Evolutionary conservation across 306 rosid species (phyloP).

Genomic region (Glycine latifolia): DNA sequence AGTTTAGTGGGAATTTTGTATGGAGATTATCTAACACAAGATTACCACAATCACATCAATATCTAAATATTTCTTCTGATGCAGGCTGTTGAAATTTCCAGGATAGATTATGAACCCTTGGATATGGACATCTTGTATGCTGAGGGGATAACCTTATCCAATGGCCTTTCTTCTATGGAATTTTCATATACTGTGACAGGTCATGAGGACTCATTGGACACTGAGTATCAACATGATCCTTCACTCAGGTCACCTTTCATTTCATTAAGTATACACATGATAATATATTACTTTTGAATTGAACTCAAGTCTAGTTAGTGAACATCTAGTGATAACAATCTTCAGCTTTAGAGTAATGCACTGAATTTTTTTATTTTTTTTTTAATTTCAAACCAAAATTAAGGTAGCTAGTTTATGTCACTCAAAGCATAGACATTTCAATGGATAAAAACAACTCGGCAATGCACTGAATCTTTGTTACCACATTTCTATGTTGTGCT

Average conservation of each 20-base stretch:
- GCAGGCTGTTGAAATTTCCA: conserved; percentile 79
- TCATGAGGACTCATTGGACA: conserved; percentile 50
- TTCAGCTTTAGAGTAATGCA: too few relatives aligned
- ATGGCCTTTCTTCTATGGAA: conserved; percentile 67
- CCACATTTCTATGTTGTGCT: conserved; percentile 8
- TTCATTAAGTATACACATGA: neutral
- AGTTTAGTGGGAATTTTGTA: neutral
- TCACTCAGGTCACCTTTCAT: conserved; percentile 56
- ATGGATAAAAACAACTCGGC: conserved; percentile 19
- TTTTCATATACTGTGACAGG: conserved; percentile 59
- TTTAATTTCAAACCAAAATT: conserved; percentile 14
- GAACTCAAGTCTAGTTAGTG: neutral
- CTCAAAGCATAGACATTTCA: conserved; percentile 16
- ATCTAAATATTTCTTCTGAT: conserved; percentile 25
- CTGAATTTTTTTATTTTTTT: neutral
- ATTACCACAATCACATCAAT: conserved; percentile 23
- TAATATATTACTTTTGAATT: conserved; percentile 1
- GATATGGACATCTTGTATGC: conserved; percentile 80
- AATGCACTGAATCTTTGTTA: neutral
- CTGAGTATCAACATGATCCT: conserved; percentile 54
- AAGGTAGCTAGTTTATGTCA: conserved; percentile 12
- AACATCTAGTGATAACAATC: too few relatives aligned
- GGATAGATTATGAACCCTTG: conserved; percentile 65
- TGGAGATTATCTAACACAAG: neutral
- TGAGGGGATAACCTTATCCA: conserved; percentile 71